A percentile compares a stretch with the other conserved stretches of the same genome.
Conservation (phyloP, 345 rosid species). For the Geranium brycei region DNA sequence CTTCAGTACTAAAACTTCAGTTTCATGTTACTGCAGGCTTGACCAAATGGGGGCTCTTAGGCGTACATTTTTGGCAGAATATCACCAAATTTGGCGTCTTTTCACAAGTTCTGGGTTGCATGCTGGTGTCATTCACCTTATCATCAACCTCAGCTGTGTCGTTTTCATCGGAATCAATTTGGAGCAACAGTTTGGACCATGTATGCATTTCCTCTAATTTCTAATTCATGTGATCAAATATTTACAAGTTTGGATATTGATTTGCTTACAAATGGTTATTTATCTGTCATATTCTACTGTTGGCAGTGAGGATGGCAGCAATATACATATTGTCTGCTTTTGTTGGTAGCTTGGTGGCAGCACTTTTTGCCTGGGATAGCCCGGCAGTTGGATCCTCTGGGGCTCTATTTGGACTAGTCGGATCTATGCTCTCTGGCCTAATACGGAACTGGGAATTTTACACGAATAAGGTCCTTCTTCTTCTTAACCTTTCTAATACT, state of each 20-base stretch:
- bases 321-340: slow-evolving; percentile 56
- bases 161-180: slow-evolving; percentile 60
- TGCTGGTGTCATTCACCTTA: slow-evolving; percentile 69
- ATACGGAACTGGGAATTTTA: slow-evolving; percentile 54
- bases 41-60: slow-evolving; percentile 64
- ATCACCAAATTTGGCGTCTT: slow-evolving; percentile 63
- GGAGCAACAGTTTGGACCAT: slow-evolving; percentile 72
- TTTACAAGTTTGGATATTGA: neutral
- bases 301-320: slow-evolving; percentile 55
- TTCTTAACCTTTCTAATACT: neutral
- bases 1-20: neutral
- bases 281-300: slow-evolving; percentile 10
- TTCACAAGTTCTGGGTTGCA: slow-evolving; percentile 63
- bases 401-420: slow-evolving; percentile 65
- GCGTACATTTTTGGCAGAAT: slow-evolving; percentile 28
- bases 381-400: slow-evolving; percentile 57
- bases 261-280: neutral
- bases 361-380: slow-evolving; percentile 47
- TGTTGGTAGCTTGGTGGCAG: slow-evolving; percentile 51
- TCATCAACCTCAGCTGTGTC: slow-evolving; percentile 48
- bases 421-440: slow-evolving; percentile 63
- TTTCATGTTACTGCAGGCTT: slow-evolving; percentile 28
- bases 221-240: neutral
- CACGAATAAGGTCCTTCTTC: slow-evolving; percentile 42
- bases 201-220: slow-evolving; percentile 19